Percentiles rank a stretch among this genome's conserved stretches.
Evolutionary conservation across 176 grass and related monocot genomes (phyloP).

Genomic region (Avena eriantha): DNA sequence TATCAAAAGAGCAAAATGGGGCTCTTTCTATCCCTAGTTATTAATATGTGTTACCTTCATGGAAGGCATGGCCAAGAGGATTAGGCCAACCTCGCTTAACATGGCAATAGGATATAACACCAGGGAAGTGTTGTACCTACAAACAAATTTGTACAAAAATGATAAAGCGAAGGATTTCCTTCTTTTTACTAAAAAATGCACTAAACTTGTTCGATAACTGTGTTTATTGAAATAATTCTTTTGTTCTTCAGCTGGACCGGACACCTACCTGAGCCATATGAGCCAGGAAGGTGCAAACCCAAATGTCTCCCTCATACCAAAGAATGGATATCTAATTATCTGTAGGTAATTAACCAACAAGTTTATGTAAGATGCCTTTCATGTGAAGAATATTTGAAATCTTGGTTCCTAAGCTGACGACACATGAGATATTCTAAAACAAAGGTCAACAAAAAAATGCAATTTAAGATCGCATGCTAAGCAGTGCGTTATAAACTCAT

Average conservation of each 20-base stretch:
- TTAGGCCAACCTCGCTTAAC: conserved; percentile 48
- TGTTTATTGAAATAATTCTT: background rate
- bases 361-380: background rate
- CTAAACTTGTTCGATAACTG: too few relatives aligned
- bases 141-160: background rate
- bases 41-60: conserved; percentile 47
- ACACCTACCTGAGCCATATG: conserved; percentile 78
- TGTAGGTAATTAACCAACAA: conserved; percentile 14
- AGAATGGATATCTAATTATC: conserved; percentile 94
- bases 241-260: background rate
- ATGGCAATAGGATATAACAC: conserved; percentile 57
- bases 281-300: conserved; percentile 75
- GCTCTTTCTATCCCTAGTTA: background rate
- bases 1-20: background rate
- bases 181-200: background rate
- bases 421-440: too few relatives aligned
- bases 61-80: conserved; percentile 47
- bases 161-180: background rate
- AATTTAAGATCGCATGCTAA: background rate
- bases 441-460: background rate
- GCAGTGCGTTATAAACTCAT: too few relatives aligned
- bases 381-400: background rate
- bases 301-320: conserved; percentile 83
- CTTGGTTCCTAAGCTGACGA: too few relatives aligned
- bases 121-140: conserved; percentile 54